A percentile compares a stretch with the other conserved stretches of the same genome.
Evolutionary conservation across 805 yeast genomes (phyloP).

Genomic region (Kodamaea hsintzibuensis): DNA sequence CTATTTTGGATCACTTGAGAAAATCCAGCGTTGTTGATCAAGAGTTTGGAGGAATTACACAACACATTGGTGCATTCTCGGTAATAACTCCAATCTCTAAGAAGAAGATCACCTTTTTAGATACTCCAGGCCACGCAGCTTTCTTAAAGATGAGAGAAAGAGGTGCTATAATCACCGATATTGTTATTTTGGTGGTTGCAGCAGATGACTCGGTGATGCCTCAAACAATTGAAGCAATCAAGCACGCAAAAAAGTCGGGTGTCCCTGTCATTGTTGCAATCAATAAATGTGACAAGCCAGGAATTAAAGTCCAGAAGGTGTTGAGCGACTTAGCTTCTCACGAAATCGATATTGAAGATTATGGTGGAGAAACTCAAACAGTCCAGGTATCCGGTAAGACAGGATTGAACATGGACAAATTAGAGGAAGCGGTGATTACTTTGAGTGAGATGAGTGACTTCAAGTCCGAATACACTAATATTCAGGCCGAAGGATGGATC

Average conservation of each 20-base stretch:
- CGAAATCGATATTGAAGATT: conserved; percentile 84
- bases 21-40: conserved; percentile 79
- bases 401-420: conserved; percentile 83
- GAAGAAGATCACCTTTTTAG: conserved; percentile 82
- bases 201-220: conserved; percentile 99
- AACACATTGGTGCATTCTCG: conserved; percentile 96
- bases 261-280: conserved; percentile 89
- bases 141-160: conserved; percentile 94
- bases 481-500: conserved; percentile 80
- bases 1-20: conserved; percentile 82
- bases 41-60: conserved; percentile 97
- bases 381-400: conserved; percentile 87
- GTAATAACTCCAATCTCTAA: conserved; percentile 76
- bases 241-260: conserved; percentile 80
- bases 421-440: conserved; percentile 86
- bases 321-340: conserved; percentile 72
- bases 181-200: conserved; percentile 89
- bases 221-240: conserved; percentile 93
- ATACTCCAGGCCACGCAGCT: conserved; percentile 98
- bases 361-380: conserved; percentile 93
- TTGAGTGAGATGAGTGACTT: conserved; percentile 82
- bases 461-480: conserved; percentile 53
- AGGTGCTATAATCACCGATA: conserved; percentile 93
- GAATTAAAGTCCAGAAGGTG: conserved; percentile 72
- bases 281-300: conserved; percentile 86